A percentile compares a stretch with the other conserved stretches of the same genome.
phyloP scores from a whole-genome alignment of 2,329 filamentous ascomycete species.

The Hypoxylon sp. region DNA sequence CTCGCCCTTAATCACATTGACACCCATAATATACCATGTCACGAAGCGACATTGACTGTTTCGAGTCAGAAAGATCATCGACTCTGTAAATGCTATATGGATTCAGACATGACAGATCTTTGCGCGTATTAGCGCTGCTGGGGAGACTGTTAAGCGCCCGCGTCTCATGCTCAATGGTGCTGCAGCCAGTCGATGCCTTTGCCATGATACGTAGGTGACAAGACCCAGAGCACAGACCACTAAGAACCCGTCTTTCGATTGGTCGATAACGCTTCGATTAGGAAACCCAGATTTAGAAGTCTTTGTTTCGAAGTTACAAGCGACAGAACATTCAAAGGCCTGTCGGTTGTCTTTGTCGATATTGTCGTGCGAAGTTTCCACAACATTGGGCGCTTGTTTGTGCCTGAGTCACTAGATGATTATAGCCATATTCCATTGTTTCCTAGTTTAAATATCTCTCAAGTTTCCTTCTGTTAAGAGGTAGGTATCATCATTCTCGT shows the following conservation, averaged over 20 bases:
- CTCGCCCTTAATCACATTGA: not conserved
- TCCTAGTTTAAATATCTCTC: constrained; percentile 38
- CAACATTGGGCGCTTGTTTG: constrained; percentile 40
- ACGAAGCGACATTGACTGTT: constrained; percentile 14
- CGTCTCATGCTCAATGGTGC: constrained; percentile 25
- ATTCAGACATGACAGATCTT: constrained; percentile 24
- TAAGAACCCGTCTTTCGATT: constrained; percentile 23
- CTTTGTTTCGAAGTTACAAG: constrained; percentile 38
- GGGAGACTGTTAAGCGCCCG: constrained; percentile 33
- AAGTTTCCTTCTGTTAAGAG: constrained; percentile 16
- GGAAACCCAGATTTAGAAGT: constrained; percentile 44
- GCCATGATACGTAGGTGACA: constrained; percentile 22
- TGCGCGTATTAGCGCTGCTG: constrained; percentile 37
- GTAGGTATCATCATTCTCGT: constrained; percentile 7
- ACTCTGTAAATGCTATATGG: constrained; percentile 11
- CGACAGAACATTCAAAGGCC: constrained; percentile 32
- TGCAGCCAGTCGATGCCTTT: constrained; percentile 34
- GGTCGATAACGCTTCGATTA: constrained; percentile 34
- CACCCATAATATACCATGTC: not conserved
- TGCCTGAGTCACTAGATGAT: constrained; percentile 27
- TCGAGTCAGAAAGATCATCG: constrained; percentile 13
- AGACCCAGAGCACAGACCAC: constrained; percentile 35
- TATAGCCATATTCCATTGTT: constrained; percentile 28
- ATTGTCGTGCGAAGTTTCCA: constrained; percentile 20
- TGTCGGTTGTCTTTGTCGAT: constrained; percentile 35